Base-by-base conservation (phyloP, 768 basidiomycete species). In the Amanita rimosa region DNA sequence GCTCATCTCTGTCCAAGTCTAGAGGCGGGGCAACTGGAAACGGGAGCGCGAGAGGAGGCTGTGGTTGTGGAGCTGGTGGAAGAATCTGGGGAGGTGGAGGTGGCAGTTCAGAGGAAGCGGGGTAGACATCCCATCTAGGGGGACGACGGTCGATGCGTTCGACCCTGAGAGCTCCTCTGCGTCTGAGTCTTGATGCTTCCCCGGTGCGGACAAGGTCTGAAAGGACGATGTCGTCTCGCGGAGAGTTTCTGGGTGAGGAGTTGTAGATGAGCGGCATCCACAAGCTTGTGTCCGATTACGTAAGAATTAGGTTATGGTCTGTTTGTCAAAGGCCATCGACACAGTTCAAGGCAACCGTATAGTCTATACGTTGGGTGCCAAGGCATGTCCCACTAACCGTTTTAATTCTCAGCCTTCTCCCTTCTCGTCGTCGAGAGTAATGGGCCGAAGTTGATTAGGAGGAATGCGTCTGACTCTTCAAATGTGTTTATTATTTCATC, bases 161-260 rank as follows among this genome's bases (percentile, higher is more conserved):
- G 29, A 83, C 67, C 34, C 80, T 70, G 72, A 85, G 75, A 45
- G 85, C 85, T 9, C 85, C 85, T 53, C 85, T 67, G 49, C 85
- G 67, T n/a, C 85, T 74, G 46, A 86, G 65, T 4, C 85, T 70
- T 3, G 85, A 86, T 0, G 81, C 80, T 58, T 87, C 85, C 13
- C 79, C 85, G 1, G 79, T 79, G 13, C 47, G 80, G 13, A 86
- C 71, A 36, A 87, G 72, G 61, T 86, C 84, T 1, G 81, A 83
- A 39, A 86, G 73, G 16, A 85, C 75, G 49, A 87, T 81, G 27
- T 78, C 72, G 57, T 83, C 80, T 14, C 54, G 57, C 3, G 52
- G 3, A 11, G 38, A 39, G 38, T 21, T 3, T 39, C 38, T 39
- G 26, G 38, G 9, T 9, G 38, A 17, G 38, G 11, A 11, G 38